Conservation (phyloP, 352 stramenopile genomes). For the Phytopythium delawarense region DNA sequence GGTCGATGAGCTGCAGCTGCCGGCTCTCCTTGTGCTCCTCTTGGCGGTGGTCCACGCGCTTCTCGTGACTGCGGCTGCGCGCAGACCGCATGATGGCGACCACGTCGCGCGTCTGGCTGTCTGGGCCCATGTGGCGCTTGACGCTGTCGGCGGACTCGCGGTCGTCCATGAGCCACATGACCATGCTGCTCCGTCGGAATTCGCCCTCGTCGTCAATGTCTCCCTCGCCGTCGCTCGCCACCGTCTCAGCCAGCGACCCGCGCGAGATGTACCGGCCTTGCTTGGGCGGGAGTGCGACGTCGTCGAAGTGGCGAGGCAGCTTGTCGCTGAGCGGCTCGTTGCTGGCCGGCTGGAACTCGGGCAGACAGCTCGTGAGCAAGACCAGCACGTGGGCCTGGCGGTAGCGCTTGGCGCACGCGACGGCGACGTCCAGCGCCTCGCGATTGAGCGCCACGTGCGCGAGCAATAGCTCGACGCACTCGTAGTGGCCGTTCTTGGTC, state of each 20-base stretch:
- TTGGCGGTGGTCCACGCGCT: not conserved
- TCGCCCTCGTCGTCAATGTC: slow-evolving; percentile 36
- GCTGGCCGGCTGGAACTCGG: slow-evolving; percentile 30
- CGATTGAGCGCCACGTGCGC: slow-evolving; percentile 18
- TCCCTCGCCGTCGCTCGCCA: slow-evolving; percentile 28
- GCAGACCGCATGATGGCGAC: slow-evolving; percentile 5
- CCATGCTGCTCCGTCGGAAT: slow-evolving; percentile 21
- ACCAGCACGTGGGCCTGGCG: slow-evolving; percentile 67
- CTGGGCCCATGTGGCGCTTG: slow-evolving; percentile 24
- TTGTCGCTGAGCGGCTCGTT: slow-evolving; percentile 2
- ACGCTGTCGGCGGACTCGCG: slow-evolving; percentile 30
- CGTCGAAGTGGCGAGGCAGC: not conserved
- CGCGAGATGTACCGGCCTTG: slow-evolving; percentile 10
- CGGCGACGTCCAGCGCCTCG: slow-evolving; percentile 38
- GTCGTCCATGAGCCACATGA: slow-evolving; percentile 35
- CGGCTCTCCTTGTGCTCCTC: no score
- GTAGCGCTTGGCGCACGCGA: slow-evolving; percentile 44
- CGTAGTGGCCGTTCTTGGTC: slow-evolving; percentile 62
- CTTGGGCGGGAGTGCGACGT: slow-evolving; percentile 5
- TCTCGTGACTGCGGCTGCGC: slow-evolving; percentile 3
- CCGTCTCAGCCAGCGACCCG: slow-evolving; percentile 33
- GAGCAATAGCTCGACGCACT: slow-evolving; percentile 58
- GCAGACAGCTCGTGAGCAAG: slow-evolving; percentile 64
- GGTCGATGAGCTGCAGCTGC: not conserved
- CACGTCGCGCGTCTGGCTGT: slow-evolving; percentile 7